Conservation (phyloP, 2,329 filamentous ascomycete species). For the Acarospora socialis region DNA sequence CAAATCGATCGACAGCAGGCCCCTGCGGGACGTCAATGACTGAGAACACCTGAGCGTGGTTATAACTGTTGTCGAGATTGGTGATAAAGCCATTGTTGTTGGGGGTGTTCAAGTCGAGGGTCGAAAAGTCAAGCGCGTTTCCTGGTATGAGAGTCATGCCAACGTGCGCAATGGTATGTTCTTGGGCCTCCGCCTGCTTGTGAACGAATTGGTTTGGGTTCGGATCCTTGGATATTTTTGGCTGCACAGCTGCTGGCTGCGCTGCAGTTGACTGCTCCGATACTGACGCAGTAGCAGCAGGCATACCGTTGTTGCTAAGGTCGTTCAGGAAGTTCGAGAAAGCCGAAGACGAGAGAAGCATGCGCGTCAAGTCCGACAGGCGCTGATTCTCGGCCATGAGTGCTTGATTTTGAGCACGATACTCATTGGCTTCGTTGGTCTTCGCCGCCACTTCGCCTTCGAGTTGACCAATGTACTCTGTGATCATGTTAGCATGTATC, state of each 20-base stretch:
- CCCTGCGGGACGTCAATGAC: slow-evolving; percentile 56
- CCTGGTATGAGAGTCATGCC: slow-evolving; percentile 77
- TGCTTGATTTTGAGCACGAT: slow-evolving; percentile 67
- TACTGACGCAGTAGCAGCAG: slow-evolving; percentile 20
- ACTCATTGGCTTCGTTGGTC: slow-evolving; percentile 66
- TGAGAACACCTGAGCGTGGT: slow-evolving; percentile 42
- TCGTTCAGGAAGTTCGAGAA: slow-evolving; percentile 71
- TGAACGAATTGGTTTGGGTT: slow-evolving; percentile 42
- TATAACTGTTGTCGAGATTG: slow-evolving; percentile 30
- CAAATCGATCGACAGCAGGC: slow-evolving; percentile 40
- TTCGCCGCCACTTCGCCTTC: slow-evolving; percentile 78
- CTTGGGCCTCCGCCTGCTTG: slow-evolving; percentile 39
- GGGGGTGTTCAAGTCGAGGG: slow-evolving; percentile 47
- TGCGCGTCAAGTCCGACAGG: slow-evolving; percentile 61
- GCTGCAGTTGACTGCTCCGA: neutral
- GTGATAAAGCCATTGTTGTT: slow-evolving; percentile 30
- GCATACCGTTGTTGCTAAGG: slow-evolving; percentile 36
- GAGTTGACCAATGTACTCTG: slow-evolving; percentile 93
- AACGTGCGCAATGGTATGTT: slow-evolving; percentile 49
- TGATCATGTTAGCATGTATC: slow-evolving; percentile 34
- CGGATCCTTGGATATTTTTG: slow-evolving; percentile 49
- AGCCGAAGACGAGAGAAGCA: slow-evolving; percentile 64
- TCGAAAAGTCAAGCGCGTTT: slow-evolving; percentile 58
- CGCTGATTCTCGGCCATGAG: slow-evolving; percentile 77
- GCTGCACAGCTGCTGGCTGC: slow-evolving; percentile 22